A percentile compares a stretch with the other conserved stretches of the same genome.
Conservation (phyloP, 768 basidiomycete genomes). For the Boletellus ananiceps region DNA sequence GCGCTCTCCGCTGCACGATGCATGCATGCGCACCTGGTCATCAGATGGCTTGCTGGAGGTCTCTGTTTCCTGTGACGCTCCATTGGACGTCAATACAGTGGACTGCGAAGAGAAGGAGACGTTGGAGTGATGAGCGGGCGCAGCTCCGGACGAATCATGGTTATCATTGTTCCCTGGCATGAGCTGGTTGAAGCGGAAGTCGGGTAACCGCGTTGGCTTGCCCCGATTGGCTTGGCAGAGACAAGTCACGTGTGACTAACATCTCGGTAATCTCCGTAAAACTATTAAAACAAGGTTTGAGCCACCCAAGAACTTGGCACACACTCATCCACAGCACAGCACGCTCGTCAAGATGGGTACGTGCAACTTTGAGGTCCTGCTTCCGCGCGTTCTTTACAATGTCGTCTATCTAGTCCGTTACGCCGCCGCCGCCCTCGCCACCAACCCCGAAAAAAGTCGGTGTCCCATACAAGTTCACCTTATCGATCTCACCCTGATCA, state of each 20-base stretch:
- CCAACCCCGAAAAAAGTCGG: constrained; percentile 95
- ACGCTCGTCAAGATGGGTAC: constrained; percentile 56
- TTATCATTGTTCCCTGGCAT: constrained; percentile 29
- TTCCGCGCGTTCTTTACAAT: constrained; percentile 17
- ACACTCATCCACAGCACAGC: constrained; percentile 45
- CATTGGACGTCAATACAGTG: constrained; percentile 22
- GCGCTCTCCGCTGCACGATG: not conserved
- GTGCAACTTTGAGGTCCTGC: constrained; percentile 30
- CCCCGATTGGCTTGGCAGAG: not conserved
- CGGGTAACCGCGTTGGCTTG: not conserved
- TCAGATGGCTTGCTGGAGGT: constrained; percentile 17
- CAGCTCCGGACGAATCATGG: constrained; percentile 21
- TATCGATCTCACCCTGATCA: constrained; percentile 9
- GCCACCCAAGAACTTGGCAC: constrained; percentile 35
- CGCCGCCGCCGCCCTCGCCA: constrained; percentile 79
- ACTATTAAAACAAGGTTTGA: constrained; percentile 31
- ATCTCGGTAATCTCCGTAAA: constrained; percentile 24
- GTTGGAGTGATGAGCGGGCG: constrained; percentile 22
- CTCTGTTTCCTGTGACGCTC: constrained; percentile 24
- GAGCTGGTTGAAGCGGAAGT: constrained; percentile 1
- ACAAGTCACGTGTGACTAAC: not conserved
- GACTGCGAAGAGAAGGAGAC: constrained; percentile 30
- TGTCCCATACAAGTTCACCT: constrained; percentile 12
- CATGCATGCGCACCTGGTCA: constrained; percentile 27
- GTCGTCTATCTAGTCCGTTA: constrained; percentile 68